These are phyloP conservation scores for Colletotrichum shisoi DNA, from an alignment of 2,329 filamentous ascomycete genomes.

Conservation along the genomic window DNA sequence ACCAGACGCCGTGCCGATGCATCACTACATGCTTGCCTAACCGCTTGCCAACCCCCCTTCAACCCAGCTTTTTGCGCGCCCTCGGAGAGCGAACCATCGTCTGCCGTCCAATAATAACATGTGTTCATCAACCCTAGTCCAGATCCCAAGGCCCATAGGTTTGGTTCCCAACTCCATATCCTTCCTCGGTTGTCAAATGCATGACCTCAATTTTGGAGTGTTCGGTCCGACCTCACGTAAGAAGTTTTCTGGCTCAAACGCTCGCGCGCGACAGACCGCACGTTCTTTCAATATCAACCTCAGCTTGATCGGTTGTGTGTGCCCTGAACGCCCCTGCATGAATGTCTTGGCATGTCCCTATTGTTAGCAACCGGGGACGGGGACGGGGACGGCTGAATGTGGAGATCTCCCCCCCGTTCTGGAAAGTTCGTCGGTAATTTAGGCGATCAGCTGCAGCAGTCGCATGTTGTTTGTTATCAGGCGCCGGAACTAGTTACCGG, in stretches of 20 bases:
- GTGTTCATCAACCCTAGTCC: slow-evolving; percentile 22
- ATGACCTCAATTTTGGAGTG: slow-evolving; percentile 28
- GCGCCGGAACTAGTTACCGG: slow-evolving; percentile 27
- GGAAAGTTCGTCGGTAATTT: slow-evolving; percentile 35
- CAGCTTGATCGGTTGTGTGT: slow-evolving; percentile 12
- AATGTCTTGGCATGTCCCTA: slow-evolving; percentile 29
- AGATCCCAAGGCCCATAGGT: slow-evolving; percentile 5
- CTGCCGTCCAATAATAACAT: slow-evolving; percentile 29
- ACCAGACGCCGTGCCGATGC: slow-evolving; percentile 37
- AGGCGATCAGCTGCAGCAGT: slow-evolving; percentile 16
- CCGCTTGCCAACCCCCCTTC: slow-evolving; percentile 21
- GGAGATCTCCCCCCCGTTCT: slow-evolving; percentile 30
- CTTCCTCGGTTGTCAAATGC: slow-evolving; percentile 5
- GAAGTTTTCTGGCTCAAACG: slow-evolving; percentile 25
- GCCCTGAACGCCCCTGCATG: slow-evolving; percentile 23
- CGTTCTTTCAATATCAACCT: slow-evolving; percentile 13
- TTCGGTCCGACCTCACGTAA: slow-evolving; percentile 20
- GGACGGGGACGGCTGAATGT: slow-evolving; percentile 11
- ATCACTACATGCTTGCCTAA: slow-evolving; percentile 37
- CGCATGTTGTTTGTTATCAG: slow-evolving; percentile 13
- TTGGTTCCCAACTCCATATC: slow-evolving; percentile 12
- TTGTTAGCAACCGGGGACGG: slow-evolving; percentile 28
- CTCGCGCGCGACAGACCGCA: not conserved
- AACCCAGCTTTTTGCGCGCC: not conserved
- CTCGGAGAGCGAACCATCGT: slow-evolving; percentile 19